Evolutionary conservation across 805 yeast species (phyloP), one percentile per base, ranked within the genome.

Genomic region (Candida nonsorbophila): DNA sequence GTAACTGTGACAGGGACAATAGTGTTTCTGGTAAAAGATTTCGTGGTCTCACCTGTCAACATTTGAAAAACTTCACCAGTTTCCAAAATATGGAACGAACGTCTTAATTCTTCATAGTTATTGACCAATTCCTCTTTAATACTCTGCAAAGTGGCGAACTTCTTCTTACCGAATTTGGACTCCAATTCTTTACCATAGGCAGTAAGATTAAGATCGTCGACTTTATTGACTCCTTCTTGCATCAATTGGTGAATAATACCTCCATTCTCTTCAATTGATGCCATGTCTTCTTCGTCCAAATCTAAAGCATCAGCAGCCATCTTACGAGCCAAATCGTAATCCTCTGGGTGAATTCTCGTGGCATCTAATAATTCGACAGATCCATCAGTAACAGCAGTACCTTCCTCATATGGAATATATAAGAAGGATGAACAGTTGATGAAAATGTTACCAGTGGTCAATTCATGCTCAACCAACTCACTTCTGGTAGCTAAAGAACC

Each of bases 281-380:
- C 81, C 47, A 84, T 68, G 41, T 87, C 95, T 55, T 90, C 97
- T 47, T 94, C 98, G 45, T 87, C 96, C 40, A 88, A 72, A 52
- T 90, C 98, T 41, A 92, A 69, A 2, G 98, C 97, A 64, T 92
- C 98, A 2, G 95, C 92, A 6, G 97, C 97, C 88, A 92, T 92
- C 54, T 92, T 92, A 28, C 92, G 76, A 3, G 97, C 97, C 43
- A 92, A 69, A 40, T 85, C 95, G 53, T 92, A 92, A 59, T 92
- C 99, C 57, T 92, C 97, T 6, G 97, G 97, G 47, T 92, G 99
- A 26, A 92, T 87, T 61, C 98, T 75, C 0, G 98, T 92, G 28
- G 92, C 88, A 55, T 92, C 99, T 42, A 92, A 69, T 24, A 82
- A 67, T 47, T 90, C 97, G 20, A 81, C 72, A 16, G 79, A 77